Evolutionary conservation across 345 rosid genomes (phyloP).

Genomic region (Populus davidiana): DNA sequence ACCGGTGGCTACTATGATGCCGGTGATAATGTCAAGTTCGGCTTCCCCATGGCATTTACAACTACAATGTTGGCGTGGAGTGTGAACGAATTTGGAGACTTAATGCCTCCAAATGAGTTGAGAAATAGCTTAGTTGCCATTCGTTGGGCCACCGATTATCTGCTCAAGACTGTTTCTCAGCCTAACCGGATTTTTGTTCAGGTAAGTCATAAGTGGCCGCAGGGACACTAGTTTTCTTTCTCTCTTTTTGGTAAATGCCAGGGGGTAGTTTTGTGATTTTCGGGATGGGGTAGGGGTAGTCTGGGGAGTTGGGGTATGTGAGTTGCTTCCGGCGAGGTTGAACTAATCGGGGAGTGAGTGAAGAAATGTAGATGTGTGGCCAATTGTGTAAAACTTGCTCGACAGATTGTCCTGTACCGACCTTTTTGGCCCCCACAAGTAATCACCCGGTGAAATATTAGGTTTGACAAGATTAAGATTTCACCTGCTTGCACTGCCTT

Average conservation of each 20-base stretch:
- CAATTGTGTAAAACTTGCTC: neutral
- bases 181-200: conserved; percentile 89
- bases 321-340: neutral
- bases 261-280: neutral
- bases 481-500: neutral
- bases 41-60: conserved; percentile 93
- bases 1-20: conserved; percentile 96
- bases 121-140: conserved; percentile 65
- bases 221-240: neutral
- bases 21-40: conserved; percentile 89
- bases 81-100: conserved; percentile 71
- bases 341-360: neutral
- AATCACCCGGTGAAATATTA: neutral
- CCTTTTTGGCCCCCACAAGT: neutral
- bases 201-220: conserved; percentile 30
- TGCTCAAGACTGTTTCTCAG: conserved; percentile 83
- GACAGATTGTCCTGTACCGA: neutral
- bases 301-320: neutral
- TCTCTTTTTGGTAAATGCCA: neutral
- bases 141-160: conserved; percentile 80
- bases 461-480: neutral
- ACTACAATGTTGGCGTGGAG: conserved; percentile 92
- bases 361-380: neutral
- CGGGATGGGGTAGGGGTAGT: neutral
- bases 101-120: conserved; percentile 66